Evolutionary conservation across 331 rosid species (phyloP), one percentile per base, ranked within the genome.

Genomic region (Malus hybrid): DNA sequence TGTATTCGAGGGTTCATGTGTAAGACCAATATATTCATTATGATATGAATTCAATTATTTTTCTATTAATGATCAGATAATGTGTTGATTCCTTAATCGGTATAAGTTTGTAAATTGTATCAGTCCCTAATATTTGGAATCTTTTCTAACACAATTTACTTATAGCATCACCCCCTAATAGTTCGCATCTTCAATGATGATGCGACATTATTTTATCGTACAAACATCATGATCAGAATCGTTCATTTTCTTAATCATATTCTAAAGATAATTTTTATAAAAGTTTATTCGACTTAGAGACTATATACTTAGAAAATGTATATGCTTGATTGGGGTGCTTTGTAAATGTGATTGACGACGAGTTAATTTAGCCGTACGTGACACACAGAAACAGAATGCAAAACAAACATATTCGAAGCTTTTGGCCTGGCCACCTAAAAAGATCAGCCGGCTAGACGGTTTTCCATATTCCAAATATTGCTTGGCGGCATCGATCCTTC

Each of bases 261-360:
- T 52, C 57, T 52, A 52, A 52, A 18, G 10, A 52, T 6, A 52
- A 52, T 16, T 52, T 52, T 7, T 58, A 22, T 58, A 22, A 22
- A 58, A 22, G 88, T 76, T 83, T 85, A 46, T 73, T 90, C 36
- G 24, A 52, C 20, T 52, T 52, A 6, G 8, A 16, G 22, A 52
- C 57, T 6, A 1, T 52, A 2, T 52, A 52, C 57, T 3, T 42
- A 10, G 48, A 42, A 42, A 42, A 42, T 42, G 48, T 10, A 42
- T 3, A 3, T 42, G 14, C 48, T 42, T 42, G 48, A 42, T 42
- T 10, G 48, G 48, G 48, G 48, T 42, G 48, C 14, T 42, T 42
- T 42, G 48, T 42, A 42, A 42, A 0, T 42, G 48, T 42, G 14
- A 10, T 42, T 18, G 10, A 19, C 10, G 10, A 60, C 33, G 65